phyloP scores from a whole-genome alignment of 495 filamentous ascomycete species.

The Neurospora sp. region DNA sequence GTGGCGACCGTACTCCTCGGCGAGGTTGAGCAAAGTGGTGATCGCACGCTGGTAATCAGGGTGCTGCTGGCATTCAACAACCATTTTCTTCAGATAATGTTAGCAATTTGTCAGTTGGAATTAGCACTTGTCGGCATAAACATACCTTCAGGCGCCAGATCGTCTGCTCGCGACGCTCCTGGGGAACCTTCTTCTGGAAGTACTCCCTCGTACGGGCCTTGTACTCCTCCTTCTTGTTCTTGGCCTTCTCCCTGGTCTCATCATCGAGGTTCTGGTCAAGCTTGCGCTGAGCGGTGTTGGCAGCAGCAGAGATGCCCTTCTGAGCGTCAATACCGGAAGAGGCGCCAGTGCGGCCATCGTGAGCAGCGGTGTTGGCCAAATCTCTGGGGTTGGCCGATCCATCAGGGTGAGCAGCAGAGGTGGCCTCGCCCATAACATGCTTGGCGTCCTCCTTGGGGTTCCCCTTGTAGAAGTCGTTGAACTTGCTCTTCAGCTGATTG shows the following conservation, averaged over 20 bases:
- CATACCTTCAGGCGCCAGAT: conserved; percentile 75
- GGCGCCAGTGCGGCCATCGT: conserved; percentile 21
- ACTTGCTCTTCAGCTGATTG: conserved; percentile 56
- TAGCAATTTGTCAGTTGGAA: neutral
- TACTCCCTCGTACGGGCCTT: conserved; percentile 59
- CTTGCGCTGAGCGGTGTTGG: conserved; percentile 38
- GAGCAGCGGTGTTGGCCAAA: conserved; percentile 14
- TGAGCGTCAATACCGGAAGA: conserved; percentile 44
- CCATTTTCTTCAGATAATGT: conserved; percentile 58
- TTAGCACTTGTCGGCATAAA: neutral
- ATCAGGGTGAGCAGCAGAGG: conserved; percentile 17
- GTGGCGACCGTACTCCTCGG: conserved; percentile 78
- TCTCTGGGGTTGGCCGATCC: conserved; percentile 16
- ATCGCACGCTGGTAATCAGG: conserved; percentile 85
- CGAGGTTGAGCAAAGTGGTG: conserved; percentile 70
- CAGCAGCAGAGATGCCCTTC: conserved; percentile 38
- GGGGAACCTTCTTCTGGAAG: conserved; percentile 70
- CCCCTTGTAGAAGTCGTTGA: conserved; percentile 47
- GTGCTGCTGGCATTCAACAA: conserved; percentile 90
- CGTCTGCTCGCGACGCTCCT: conserved; percentile 88
- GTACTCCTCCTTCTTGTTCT: conserved; percentile 30
- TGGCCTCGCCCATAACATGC: conserved; percentile 20
- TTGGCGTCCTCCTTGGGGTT: conserved; percentile 44
- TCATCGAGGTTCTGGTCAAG: conserved; percentile 45
- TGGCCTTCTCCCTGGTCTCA: conserved; percentile 50